Percentiles rank a stretch among this genome's conserved stretches.
phyloP scores from a whole-genome alignment of 2,329 filamentous ascomycete genomes.

The Beauveria varroae region DNA sequence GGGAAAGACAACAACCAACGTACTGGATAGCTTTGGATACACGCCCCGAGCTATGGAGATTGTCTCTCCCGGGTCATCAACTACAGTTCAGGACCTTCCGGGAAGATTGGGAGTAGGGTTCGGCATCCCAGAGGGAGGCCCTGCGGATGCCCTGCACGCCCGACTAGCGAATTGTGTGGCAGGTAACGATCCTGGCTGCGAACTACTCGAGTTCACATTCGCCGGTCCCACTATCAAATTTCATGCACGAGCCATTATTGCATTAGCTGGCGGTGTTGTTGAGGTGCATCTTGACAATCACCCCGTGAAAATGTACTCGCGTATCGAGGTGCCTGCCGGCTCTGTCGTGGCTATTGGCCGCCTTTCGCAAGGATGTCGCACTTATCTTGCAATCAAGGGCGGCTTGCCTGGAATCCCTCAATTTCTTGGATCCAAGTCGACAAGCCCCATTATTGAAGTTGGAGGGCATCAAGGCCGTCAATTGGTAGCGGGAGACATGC shows the following conservation, averaged over 20 bases:
- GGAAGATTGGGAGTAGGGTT: slow-evolving; percentile 48
- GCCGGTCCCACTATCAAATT: slow-evolving; percentile 53
- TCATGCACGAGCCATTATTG: slow-evolving; percentile 43
- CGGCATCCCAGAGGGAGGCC: slow-evolving; percentile 51
- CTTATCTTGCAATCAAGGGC: slow-evolving; percentile 48
- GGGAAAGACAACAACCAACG: slow-evolving; percentile 50
- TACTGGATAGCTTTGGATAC: slow-evolving; percentile 44
- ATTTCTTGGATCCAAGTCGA: slow-evolving; percentile 53
- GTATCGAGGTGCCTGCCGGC: slow-evolving; percentile 41
- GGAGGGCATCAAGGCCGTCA: slow-evolving; percentile 53
- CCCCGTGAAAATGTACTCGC: slow-evolving; percentile 46
- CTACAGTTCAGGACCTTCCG: slow-evolving; percentile 51
- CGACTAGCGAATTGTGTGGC: slow-evolving; percentile 53
- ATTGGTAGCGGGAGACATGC: slow-evolving; percentile 45
- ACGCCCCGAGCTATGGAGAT: slow-evolving; percentile 46
- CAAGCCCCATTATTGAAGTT: slow-evolving; percentile 47
- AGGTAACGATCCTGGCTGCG: slow-evolving; percentile 43
- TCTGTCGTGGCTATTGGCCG: slow-evolving; percentile 44
- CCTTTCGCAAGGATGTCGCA: slow-evolving; percentile 43
- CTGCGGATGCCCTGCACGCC: slow-evolving; percentile 54
- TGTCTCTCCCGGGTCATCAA: slow-evolving; percentile 47
- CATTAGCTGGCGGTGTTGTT: slow-evolving; percentile 49
- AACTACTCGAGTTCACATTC: slow-evolving; percentile 53
- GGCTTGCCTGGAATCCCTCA: slow-evolving; percentile 36
- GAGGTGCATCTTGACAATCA: slow-evolving; percentile 42